Conservation (phyloP, 768 basidiomycete genomes). For the Russula ochroleuca region DNA sequence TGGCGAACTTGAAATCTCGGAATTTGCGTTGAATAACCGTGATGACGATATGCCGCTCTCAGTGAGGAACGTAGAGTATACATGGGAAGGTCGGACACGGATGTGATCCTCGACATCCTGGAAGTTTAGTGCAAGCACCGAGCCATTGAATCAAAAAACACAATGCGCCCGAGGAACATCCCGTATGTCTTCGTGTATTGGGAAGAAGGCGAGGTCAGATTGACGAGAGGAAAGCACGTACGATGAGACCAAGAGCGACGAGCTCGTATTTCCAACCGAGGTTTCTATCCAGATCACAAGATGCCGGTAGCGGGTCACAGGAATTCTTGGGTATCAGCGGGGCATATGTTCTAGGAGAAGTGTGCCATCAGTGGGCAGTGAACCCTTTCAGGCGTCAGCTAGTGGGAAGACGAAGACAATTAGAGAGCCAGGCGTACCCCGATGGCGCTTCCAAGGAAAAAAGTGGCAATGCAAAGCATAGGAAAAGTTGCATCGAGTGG, state of each 20-base stretch:
- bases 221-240: conserved; percentile 44
- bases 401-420: conserved; percentile 2
- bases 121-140: conserved; percentile 57
- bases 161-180: conserved; percentile 82
- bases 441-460: conserved; percentile 88
- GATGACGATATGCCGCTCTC: not conserved
- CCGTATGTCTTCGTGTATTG: conserved; percentile 58
- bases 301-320: conserved; percentile 48
- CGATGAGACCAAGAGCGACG: conserved; percentile 69
- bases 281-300: conserved; percentile 67
- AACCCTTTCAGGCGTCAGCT: conserved; percentile 50
- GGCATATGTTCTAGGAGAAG: conserved; percentile 91
- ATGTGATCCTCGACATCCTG: conserved; percentile 66
- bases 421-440: conserved; percentile 51
- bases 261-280: conserved; percentile 93
- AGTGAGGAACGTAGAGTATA: not conserved
- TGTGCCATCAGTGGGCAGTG: conserved; percentile 97
- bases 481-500: conserved; percentile 65
- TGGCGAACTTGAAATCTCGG: not conserved
- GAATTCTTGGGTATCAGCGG: conserved; percentile 72
- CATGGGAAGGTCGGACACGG: conserved; percentile 20
- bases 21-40: conserved; percentile 13
- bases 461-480: conserved; percentile 69
- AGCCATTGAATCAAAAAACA: conserved; percentile 89
- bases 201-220: not conserved